Percentiles rank a stretch among this genome's conserved stretches.
Evolutionary conservation across 1,139 yeast species (phyloP).

Genomic region (Geotrichum restrictum): DNA sequence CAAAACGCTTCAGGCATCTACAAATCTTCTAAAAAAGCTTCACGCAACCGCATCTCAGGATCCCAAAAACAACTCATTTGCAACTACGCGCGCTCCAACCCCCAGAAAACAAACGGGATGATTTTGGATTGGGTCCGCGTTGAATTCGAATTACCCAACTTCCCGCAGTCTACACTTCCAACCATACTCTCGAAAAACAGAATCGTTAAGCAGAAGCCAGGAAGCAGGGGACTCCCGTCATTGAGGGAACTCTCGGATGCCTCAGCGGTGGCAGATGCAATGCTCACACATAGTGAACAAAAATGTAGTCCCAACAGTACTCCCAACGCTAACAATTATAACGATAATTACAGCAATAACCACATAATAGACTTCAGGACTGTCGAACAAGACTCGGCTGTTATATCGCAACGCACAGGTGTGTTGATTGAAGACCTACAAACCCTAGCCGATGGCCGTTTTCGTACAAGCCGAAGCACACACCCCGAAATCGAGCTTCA

Average conservation of each 20-base stretch:
- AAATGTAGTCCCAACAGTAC: no score
- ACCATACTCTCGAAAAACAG: neutral
- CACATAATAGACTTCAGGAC: neutral
- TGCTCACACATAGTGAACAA: no score
- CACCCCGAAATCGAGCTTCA: neutral
- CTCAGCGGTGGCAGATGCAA: no score
- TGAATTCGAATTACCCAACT: neutral
- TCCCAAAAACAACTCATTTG: neutral
- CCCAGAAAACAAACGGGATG: neutral
- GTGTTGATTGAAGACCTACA: neutral
- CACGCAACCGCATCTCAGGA: neutral
- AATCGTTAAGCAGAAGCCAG: neutral
- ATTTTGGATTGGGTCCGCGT: neutral
- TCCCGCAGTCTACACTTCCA: neutral
- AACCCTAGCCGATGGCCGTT: slow-evolving; percentile 1
- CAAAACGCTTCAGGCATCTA: no score
- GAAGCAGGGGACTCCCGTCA: neutral
- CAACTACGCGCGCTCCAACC: neutral
- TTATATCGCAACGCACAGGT: neutral
- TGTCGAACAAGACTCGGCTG: neutral
- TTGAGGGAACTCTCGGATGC: neutral
- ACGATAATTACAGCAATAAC: no score
- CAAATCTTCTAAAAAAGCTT: neutral
- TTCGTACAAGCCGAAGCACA: neutral
- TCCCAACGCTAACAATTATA: no score